A percentile compares a stretch with the other conserved stretches of the same genome.
phyloP scores from a whole-genome alignment of 179 eudicot species.

The Sideroxylon spinosum region DNA sequence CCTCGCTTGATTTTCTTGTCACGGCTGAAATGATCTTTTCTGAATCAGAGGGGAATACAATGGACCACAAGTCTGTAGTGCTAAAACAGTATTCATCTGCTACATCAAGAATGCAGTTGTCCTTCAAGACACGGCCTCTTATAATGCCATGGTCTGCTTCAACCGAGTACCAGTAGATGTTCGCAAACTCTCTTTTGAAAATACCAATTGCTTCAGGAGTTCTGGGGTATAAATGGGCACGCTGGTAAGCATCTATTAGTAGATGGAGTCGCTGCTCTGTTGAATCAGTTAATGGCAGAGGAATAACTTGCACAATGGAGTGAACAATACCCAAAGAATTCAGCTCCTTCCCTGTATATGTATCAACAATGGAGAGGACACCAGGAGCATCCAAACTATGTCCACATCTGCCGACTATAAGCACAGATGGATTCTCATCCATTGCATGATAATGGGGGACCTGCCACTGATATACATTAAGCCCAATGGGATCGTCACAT shows the following conservation, averaged over 20 bases:
- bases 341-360: conserved; percentile 72
- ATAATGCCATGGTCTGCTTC: conserved; percentile 62
- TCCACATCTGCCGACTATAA: conserved; percentile 88
- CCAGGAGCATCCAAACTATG: conserved; percentile 53
- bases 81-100: conserved; percentile 70
- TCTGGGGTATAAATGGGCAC: conserved; percentile 75
- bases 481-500: conserved; percentile 64
- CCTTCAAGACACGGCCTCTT: conserved; percentile 68
- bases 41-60: conserved; percentile 74
- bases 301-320: conserved; percentile 76
- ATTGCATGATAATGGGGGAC: conserved; percentile 95
- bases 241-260: conserved; percentile 53
- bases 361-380: conserved; percentile 73
- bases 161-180: conserved; percentile 91
- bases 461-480: conserved; percentile 85
- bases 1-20: conserved; percentile 76
- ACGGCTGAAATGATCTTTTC: conserved; percentile 82
- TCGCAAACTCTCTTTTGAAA: conserved; percentile 58
- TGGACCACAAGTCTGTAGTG: conserved; percentile 74
- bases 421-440: conserved; percentile 89
- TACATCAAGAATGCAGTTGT: conserved; percentile 43
- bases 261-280: conserved; percentile 84
- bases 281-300: conserved; percentile 82
- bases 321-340: conserved; percentile 42
- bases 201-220: conserved; percentile 70